Percentiles rank a stretch among this genome's conserved stretches.
Evolutionary conservation across 305 asterid species (phyloP).

Genomic region (Solanum hybrid): DNA sequence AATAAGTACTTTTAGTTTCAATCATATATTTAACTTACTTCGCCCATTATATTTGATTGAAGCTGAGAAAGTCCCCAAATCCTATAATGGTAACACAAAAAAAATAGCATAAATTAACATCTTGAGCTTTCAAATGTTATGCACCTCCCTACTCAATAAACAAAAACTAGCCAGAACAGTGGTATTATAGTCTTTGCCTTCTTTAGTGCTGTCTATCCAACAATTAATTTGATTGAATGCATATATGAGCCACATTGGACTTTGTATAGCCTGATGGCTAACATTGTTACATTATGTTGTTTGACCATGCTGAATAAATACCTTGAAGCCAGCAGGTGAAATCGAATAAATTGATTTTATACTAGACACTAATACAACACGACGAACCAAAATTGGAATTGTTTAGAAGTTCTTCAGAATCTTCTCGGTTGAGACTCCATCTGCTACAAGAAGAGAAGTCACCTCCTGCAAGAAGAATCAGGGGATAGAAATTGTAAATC

Average conservation of each 20-base stretch:
- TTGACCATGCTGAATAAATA: conserved; percentile 11
- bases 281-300: conserved; percentile 1
- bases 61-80: neutral
- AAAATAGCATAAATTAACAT: neutral
- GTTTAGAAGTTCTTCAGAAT: conserved; percentile 62
- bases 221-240: neutral
- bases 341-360: conserved; percentile 15
- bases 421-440: conserved; percentile 51
- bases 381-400: neutral
- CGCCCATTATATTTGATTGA: neutral
- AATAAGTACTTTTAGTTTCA: neutral
- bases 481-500: neutral
- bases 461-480: conserved; percentile 51
- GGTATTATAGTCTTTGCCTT: neutral
- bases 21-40: neutral
- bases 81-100: neutral
- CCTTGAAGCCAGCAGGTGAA: conserved; percentile 20
- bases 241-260: neutral
- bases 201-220: neutral
- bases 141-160: neutral
- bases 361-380: conserved; percentile 16
- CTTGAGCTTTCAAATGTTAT: neutral
- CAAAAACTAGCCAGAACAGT: neutral
- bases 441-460: conserved; percentile 61
- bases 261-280: neutral